Conservation (phyloP, 805 yeast species). For the Myxozyma neglecta region DNA sequence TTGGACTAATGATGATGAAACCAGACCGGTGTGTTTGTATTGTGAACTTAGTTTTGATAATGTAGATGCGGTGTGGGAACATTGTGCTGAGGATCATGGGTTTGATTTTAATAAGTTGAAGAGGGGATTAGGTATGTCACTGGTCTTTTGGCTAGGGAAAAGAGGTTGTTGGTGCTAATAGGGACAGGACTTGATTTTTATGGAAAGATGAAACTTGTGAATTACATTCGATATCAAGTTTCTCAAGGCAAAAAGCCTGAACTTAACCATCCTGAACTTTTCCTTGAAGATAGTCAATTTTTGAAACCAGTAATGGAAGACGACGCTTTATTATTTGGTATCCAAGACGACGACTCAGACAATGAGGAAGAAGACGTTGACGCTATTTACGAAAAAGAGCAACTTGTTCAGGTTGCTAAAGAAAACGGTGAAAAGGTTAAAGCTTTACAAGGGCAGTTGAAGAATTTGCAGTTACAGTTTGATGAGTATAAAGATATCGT, state of each 20-base stretch:
- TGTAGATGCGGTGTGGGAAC: constrained; percentile 32
- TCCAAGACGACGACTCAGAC: constrained; percentile 34
- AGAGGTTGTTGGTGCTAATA: background rate
- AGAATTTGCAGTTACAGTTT: constrained; percentile 18
- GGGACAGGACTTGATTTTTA: constrained; percentile 33
- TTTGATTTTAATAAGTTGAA: constrained; percentile 32
- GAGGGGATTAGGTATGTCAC: constrained; percentile 13
- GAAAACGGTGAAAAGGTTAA: constrained; percentile 13
- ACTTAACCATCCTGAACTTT: constrained; percentile 21
- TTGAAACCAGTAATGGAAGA: constrained; percentile 35
- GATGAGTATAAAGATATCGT: constrained; percentile 28
- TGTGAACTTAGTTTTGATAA: constrained; percentile 26
- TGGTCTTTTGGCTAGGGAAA: background rate
- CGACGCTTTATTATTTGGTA: constrained; percentile 34
- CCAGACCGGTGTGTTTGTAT: constrained; percentile 30
- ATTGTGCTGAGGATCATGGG: constrained; percentile 29
- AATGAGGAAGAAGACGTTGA: constrained; percentile 30
- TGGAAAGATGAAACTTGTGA: constrained; percentile 36
- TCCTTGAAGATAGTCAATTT: constrained; percentile 32
- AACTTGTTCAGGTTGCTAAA: background rate
- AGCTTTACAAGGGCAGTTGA: constrained; percentile 17
- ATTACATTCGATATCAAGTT: constrained; percentile 35
- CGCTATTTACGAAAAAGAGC: constrained; percentile 36
- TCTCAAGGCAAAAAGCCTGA: constrained; percentile 18
- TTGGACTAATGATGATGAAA: constrained; percentile 34